Evolutionary conservation across 1,284 basidiomycete species (phyloP).

Genomic region (Flammula alnicola): DNA sequence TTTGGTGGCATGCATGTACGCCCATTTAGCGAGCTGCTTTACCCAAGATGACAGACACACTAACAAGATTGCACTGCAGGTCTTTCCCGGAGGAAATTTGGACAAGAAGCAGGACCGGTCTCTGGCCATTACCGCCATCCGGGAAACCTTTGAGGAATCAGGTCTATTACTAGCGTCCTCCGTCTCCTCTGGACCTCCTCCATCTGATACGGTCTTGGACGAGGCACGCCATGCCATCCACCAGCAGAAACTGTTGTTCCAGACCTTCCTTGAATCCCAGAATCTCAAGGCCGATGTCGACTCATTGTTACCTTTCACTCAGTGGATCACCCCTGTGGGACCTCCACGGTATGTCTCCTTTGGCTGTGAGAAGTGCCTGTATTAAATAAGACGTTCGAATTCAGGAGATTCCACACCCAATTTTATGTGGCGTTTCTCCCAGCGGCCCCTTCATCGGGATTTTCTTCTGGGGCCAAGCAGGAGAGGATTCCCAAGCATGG

Average conservation of each 20-base stretch:
- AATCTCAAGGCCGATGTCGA: slow-evolving; percentile 46
- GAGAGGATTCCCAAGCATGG: slow-evolving; percentile 64
- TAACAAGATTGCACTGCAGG: slow-evolving; percentile 41
- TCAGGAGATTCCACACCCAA: slow-evolving; percentile 68
- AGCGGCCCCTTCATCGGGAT: slow-evolving; percentile 44
- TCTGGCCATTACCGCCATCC: slow-evolving; percentile 63
- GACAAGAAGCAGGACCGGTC: slow-evolving; percentile 62
- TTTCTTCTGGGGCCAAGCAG: slow-evolving; percentile 55
- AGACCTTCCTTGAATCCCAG: slow-evolving; percentile 54
- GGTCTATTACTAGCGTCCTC: slow-evolving; percentile 64
- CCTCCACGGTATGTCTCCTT: slow-evolving; percentile 47
- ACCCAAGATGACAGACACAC: background rate
- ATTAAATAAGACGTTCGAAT: slow-evolving; percentile 7
- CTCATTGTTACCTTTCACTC: slow-evolving; percentile 64
- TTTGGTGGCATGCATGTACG: slow-evolving; percentile 70
- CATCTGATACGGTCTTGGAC: slow-evolving; percentile 49
- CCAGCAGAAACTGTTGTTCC: slow-evolving; percentile 51
- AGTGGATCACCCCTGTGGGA: slow-evolving; percentile 68
- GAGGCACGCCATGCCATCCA: slow-evolving; percentile 62
- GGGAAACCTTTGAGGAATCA: slow-evolving; percentile 77
- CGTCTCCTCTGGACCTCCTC: slow-evolving; percentile 15
- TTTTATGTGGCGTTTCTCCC: slow-evolving; percentile 70
- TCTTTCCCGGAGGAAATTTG: slow-evolving; percentile 75
- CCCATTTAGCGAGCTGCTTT: slow-evolving; percentile 16
- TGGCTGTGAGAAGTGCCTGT: background rate